Percentiles rank a stretch among this genome's conserved stretches.
phyloP scores from a whole-genome alignment of 2,329 filamentous ascomycete genomes.

The Fusarium proliferatum region DNA sequence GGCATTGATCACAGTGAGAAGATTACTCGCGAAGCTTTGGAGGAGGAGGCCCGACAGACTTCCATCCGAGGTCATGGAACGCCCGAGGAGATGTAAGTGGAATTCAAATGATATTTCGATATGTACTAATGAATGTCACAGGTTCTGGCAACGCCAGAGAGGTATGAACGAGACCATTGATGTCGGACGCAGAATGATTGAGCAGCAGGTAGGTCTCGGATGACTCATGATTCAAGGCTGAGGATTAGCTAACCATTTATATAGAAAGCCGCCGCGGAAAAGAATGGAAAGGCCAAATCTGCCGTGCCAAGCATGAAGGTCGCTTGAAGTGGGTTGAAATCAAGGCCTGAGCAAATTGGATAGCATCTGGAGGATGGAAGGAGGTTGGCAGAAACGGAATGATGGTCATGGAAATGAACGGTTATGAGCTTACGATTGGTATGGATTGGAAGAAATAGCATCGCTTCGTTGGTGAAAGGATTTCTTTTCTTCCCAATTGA shows the following conservation, averaged over 20 bases:
- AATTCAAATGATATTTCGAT: neutral
- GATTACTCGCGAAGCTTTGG: constrained; percentile 72
- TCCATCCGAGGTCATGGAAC: constrained; percentile 61
- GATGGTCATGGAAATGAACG: constrained; percentile 10
- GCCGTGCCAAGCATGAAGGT: constrained; percentile 39
- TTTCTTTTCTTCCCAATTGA: constrained; percentile 12
- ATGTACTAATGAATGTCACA: constrained; percentile 46
- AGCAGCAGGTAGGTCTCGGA: constrained; percentile 51
- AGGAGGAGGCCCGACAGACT: constrained; percentile 69
- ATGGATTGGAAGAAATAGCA: neutral
- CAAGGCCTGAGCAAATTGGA: neutral
- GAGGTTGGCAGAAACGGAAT: neutral
- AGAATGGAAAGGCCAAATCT: constrained; percentile 28
- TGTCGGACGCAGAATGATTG: constrained; percentile 66
- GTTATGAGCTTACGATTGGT: constrained; percentile 31
- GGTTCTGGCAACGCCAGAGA: constrained; percentile 72
- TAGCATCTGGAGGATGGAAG: neutral
- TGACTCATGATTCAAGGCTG: neutral
- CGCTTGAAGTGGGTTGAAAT: constrained; percentile 1
- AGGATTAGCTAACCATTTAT: constrained; percentile 6
- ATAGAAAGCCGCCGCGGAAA: constrained; percentile 22
- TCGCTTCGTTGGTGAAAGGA: neutral
- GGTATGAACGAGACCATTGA: constrained; percentile 68
- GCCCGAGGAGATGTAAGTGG: constrained; percentile 62
- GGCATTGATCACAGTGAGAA: constrained; percentile 66